Percentiles rank a stretch among this genome's conserved stretches.
phyloP scores from a whole-genome alignment of 2,329 filamentous ascomycete genomes.

The Purpureocillium takamizusanense region DNA sequence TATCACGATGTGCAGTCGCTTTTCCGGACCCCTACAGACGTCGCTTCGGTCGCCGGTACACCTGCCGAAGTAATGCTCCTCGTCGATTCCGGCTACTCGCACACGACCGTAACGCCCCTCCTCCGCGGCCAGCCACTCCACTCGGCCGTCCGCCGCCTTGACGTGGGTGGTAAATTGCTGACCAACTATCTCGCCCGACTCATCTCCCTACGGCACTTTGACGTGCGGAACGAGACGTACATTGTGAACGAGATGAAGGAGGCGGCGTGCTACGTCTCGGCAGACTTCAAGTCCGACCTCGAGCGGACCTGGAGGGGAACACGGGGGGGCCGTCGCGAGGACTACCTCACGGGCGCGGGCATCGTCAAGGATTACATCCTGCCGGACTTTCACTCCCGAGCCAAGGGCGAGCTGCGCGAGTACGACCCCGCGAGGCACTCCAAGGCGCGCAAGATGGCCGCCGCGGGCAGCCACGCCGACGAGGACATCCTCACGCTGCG shows the following conservation, averaged over 20 bases:
- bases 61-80: constrained; percentile 79
- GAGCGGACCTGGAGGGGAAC: constrained; percentile 79
- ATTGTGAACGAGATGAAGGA: constrained; percentile 97
- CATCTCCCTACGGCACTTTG: constrained; percentile 84
- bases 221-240: constrained; percentile 88
- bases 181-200: constrained; percentile 89
- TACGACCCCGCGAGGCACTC: constrained; percentile 62
- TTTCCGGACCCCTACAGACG: constrained; percentile 50
- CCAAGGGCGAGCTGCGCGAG: constrained; percentile 62
- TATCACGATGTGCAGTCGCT: constrained; percentile 69
- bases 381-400: constrained; percentile 60
- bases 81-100: constrained; percentile 86
- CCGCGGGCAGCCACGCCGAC: constrained; percentile 25
- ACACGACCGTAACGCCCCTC: constrained; percentile 83
- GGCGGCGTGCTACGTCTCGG: constrained; percentile 71
- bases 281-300: constrained; percentile 68
- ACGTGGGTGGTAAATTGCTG: constrained; percentile 85
- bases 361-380: constrained; percentile 88
- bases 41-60: constrained; percentile 26
- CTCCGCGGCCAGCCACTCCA: constrained; percentile 75
- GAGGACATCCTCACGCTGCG: constrained; percentile 82
- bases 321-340: constrained; percentile 43
- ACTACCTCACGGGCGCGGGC: constrained; percentile 40
- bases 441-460: constrained; percentile 35
- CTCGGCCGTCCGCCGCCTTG: constrained; percentile 71